Evolutionary conservation across 2,329 filamentous ascomycete genomes (phyloP).

Genomic region (Trematosphaeria pertusa): DNA sequence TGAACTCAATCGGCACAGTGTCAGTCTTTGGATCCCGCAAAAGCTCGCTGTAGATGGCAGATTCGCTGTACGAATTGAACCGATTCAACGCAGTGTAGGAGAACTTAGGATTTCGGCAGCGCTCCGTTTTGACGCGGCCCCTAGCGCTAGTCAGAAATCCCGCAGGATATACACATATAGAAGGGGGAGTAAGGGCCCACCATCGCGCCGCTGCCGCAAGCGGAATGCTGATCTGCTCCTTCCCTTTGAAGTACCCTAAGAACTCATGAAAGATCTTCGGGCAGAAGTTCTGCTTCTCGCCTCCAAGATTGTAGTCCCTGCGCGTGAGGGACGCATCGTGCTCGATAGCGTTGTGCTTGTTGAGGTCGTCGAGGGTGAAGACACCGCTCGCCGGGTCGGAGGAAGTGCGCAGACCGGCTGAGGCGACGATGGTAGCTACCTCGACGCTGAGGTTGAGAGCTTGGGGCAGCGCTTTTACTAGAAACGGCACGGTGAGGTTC

Average conservation of each 20-base stretch:
- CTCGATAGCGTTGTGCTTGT: slow-evolving; percentile 44
- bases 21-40: slow-evolving; percentile 21
- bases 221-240: slow-evolving; percentile 3
- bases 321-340: slow-evolving; percentile 45
- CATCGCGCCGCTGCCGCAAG: slow-evolving; percentile 16
- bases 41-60: slow-evolving; percentile 22
- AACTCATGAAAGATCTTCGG: slow-evolving; percentile 30
- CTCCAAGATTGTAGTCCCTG: slow-evolving; percentile 29
- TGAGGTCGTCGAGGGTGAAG: slow-evolving; percentile 42
- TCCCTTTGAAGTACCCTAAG: slow-evolving; percentile 16
- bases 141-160: slow-evolving; percentile 1
- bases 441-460: slow-evolving; percentile 43
- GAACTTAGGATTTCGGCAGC: slow-evolving; percentile 23
- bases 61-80: slow-evolving; percentile 30
- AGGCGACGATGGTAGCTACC: slow-evolving; percentile 32
- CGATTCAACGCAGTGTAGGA: slow-evolving; percentile 15
- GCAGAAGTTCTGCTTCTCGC: slow-evolving; percentile 31
- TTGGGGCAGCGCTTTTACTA: slow-evolving; percentile 30
- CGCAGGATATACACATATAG: slow-evolving; percentile 6
- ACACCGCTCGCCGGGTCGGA: slow-evolving; percentile 15
- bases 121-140: slow-evolving; percentile 22
- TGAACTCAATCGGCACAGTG: slow-evolving; percentile 19
- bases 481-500: slow-evolving; percentile 33
- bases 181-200: too few relatives aligned
- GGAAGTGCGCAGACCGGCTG: slow-evolving; percentile 20